Percentiles rank a stretch among this genome's conserved stretches.
These are phyloP conservation scores for Tetrastigma voinierianum DNA, from an alignment of 164 flowering plant genomes.

Conservation along the genomic window DNA sequence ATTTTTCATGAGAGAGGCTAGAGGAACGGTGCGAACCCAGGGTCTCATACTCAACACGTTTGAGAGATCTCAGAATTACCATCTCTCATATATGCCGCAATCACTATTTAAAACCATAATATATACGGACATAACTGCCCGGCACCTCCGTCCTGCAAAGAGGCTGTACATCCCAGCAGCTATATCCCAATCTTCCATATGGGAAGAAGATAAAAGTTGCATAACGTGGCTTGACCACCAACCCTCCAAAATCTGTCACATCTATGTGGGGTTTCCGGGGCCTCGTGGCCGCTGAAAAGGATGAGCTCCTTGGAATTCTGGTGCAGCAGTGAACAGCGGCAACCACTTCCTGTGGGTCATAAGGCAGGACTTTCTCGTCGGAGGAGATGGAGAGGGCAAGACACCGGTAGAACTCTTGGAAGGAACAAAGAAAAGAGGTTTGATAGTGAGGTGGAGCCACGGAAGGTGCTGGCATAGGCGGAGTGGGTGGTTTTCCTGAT, in stretches of 20 bases:
- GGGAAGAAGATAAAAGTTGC: constrained; percentile 44
- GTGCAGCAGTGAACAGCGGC: constrained; percentile 44
- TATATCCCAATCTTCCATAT: constrained; percentile 21
- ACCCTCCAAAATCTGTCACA: constrained; percentile 37
- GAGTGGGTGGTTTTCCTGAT: too few species aligned
- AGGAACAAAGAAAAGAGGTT: constrained; percentile 39
- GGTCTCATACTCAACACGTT: constrained; percentile 38
- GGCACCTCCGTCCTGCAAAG: too few species aligned
- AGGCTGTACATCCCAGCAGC: constrained; percentile 23
- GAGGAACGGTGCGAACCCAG: constrained; percentile 11
- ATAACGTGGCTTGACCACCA: constrained; percentile 51
- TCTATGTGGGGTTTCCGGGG: constrained; percentile 67
- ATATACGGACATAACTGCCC: too few species aligned
- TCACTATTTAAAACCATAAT: too few species aligned
- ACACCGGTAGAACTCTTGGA: constrained; percentile 26
- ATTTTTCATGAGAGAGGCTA: not conserved
- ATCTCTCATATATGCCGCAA: constrained; percentile 22
- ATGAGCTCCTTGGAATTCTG: constrained; percentile 44
- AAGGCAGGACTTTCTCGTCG: constrained; percentile 24
- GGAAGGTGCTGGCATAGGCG: too few species aligned
- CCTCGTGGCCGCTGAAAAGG: constrained; percentile 11
- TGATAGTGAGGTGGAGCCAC: constrained; percentile 43
- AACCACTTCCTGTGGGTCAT: constrained; percentile 49
- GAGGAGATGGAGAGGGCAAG: not conserved
- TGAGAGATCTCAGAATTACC: constrained; percentile 48